phyloP scores from a whole-genome alignment of 495 filamentous ascomycete genomes.

The Aspergillus kassunensis region DNA sequence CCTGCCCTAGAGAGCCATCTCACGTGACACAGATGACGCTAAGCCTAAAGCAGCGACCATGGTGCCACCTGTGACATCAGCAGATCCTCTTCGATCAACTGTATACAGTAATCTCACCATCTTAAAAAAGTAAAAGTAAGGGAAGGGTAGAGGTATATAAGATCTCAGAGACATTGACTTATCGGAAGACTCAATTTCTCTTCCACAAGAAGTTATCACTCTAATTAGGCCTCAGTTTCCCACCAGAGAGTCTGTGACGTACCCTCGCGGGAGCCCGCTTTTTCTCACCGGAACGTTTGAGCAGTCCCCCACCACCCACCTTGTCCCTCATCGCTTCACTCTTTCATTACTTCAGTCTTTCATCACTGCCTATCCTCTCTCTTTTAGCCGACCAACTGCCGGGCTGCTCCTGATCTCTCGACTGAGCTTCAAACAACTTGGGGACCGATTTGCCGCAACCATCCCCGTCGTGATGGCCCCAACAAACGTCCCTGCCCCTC shows the following conservation, averaged over 20 bases:
- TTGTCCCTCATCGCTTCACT: conserved; percentile 13
- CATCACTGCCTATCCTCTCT: conserved; percentile 8
- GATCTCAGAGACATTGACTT: no score
- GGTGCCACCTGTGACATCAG: conserved; percentile 21
- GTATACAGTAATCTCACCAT: background rate
- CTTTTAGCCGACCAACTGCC: conserved; percentile 8
- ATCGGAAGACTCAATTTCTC: no score
- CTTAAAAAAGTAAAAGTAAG: background rate
- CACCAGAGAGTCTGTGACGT: conserved; percentile 30
- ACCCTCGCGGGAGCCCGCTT: conserved; percentile 38
- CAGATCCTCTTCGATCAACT: background rate
- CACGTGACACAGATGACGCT: conserved; percentile 18
- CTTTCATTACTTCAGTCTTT: conserved; percentile 9
- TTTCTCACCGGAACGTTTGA: conserved; percentile 42
- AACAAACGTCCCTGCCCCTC: conserved; percentile 28
- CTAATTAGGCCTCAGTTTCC: no score
- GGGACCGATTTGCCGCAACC: conserved; percentile 4
- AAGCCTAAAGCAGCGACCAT: conserved; percentile 2
- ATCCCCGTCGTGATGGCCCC: conserved; percentile 30
- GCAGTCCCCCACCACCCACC: conserved; percentile 15
- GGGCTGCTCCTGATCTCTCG: conserved; percentile 7
- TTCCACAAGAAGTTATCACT: no score
- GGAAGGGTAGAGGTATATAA: background rate
- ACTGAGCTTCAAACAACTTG: conserved; percentile 3
- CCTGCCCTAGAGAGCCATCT: conserved; percentile 10